Evolutionary conservation across 1,284 basidiomycete species (phyloP).

Genomic region (Omphalotus olearius): DNA sequence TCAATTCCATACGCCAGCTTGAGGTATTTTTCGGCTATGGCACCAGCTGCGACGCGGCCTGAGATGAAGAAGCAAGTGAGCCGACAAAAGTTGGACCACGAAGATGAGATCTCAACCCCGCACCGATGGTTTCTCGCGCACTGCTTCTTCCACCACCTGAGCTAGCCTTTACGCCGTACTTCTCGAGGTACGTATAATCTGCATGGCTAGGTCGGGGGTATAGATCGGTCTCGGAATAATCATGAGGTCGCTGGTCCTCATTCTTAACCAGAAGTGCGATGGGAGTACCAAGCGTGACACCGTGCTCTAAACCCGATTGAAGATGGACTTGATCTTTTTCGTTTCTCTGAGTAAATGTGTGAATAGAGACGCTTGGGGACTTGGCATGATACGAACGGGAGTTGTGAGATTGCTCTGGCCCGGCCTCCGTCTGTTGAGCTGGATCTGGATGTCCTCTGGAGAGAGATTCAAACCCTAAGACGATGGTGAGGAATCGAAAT

Average conservation of each 20-base stretch:
- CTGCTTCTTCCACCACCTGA: constrained; percentile 93
- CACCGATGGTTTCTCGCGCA: constrained; percentile 96
- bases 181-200: constrained; percentile 97
- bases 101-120: constrained; percentile 14
- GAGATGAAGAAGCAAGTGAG: constrained; percentile 11
- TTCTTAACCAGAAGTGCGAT: constrained; percentile 96
- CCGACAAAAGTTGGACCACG: too few species aligned
- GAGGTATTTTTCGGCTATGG: constrained; percentile 97
- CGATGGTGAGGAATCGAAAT: neutral
- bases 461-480: constrained; percentile 78
- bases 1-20: constrained; percentile 86
- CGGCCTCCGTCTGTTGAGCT: constrained; percentile 88
- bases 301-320: constrained; percentile 93
- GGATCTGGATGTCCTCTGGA: constrained; percentile 85
- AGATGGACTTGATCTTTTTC: constrained; percentile 95
- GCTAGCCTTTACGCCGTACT: constrained; percentile 97
- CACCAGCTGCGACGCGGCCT: constrained; percentile 96
- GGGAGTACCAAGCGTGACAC: constrained; percentile 95
- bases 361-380: neutral
- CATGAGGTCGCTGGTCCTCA: constrained; percentile 97
- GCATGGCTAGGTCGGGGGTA: constrained; percentile 98
- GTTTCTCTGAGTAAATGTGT: constrained; percentile 64
- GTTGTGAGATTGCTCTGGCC: constrained; percentile 98
- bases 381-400: constrained; percentile 55
- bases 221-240: constrained; percentile 97